Percentiles rank a stretch among this genome's conserved stretches.
Evolutionary conservation across 2,329 filamentous ascomycete species (phyloP).

Genomic region (Alternaria tenuissima): DNA sequence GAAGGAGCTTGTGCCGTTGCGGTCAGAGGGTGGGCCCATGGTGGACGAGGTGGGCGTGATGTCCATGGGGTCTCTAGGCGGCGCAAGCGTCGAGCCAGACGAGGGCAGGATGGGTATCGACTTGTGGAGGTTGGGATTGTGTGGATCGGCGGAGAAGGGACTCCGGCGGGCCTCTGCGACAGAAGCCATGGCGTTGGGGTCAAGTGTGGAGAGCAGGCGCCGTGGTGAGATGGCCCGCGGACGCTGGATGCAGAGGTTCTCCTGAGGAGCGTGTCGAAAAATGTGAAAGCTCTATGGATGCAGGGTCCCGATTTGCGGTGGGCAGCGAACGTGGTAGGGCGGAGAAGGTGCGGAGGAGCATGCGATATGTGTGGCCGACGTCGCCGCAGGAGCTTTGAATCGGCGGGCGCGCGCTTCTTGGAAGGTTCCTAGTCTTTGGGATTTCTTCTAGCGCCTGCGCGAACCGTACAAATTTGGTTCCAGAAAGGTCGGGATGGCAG

Average conservation of each 20-base stretch:
- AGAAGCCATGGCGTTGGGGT: conserved; percentile 52
- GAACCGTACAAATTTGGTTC: conserved; percentile 16
- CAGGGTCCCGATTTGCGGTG: conserved; percentile 18
- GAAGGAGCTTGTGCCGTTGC: conserved; percentile 35
- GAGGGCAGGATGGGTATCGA: conserved; percentile 62
- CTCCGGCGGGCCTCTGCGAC: conserved; percentile 56
- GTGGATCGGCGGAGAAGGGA: conserved; percentile 55
- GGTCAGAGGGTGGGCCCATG: conserved; percentile 61
- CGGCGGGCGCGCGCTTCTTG: conserved; percentile 7
- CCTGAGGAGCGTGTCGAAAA: conserved; percentile 10
- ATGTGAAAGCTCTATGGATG: conserved; percentile 10
- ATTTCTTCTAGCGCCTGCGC: conserved; percentile 25
- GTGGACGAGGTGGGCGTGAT: conserved; percentile 53
- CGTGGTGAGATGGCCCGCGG: conserved; percentile 15
- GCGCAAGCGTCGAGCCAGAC: conserved; percentile 53
- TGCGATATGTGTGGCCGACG: conserved; percentile 25
- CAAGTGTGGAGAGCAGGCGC: conserved; percentile 16
- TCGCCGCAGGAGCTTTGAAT: conserved; percentile 12
- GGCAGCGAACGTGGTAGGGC: conserved; percentile 12
- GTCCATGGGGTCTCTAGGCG: conserved; percentile 64
- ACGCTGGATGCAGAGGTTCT: background rate
- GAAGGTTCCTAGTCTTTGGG: conserved; percentile 10
- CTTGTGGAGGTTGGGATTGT: conserved; percentile 57
- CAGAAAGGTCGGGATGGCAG: conserved; percentile 20
- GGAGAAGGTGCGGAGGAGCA: conserved; percentile 23